Conservation (phyloP, 257 asterid species). For the Eustoma russellianum region DNA sequence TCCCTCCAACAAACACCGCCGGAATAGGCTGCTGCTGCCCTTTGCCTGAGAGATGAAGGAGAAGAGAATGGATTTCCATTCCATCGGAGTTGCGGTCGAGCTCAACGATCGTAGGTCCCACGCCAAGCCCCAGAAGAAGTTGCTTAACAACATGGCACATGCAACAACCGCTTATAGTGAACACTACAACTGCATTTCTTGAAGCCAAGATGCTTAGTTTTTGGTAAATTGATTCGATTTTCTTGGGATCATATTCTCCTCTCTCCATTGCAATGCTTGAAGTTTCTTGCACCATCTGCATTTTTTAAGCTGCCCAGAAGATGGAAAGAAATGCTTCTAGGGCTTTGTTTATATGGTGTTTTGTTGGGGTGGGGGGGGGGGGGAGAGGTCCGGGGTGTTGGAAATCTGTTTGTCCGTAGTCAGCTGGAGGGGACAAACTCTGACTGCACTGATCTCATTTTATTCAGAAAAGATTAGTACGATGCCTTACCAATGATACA, state of each 20-base stretch:
- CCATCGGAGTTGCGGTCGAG: slow-evolving; percentile 61
- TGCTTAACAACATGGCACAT: slow-evolving; percentile 92
- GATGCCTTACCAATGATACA: neutral
- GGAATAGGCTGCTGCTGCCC: slow-evolving; percentile 40
- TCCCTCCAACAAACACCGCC: slow-evolving; percentile 76
- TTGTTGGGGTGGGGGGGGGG: neutral
- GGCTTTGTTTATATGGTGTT: neutral
- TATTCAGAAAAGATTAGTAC: slow-evolving; percentile 6
- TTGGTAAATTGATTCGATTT: slow-evolving; percentile 44
- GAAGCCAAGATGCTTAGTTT: slow-evolving; percentile 39
- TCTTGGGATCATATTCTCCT: slow-evolving; percentile 8
- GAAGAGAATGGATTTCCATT: slow-evolving; percentile 40
- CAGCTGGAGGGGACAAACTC: slow-evolving; percentile 15
- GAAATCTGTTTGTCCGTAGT: neutral
- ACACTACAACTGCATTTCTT: slow-evolving; percentile 70
- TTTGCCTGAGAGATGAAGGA: slow-evolving; percentile 30
- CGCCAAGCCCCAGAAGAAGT: slow-evolving; percentile 77
- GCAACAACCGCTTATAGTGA: slow-evolving; percentile 77
- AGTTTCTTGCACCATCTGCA: slow-evolving; percentile 48
- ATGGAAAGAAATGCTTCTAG: neutral
- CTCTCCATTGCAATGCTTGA: slow-evolving; percentile 10
- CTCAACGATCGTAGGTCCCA: slow-evolving; percentile 71
- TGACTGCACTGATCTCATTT: slow-evolving; percentile 21
- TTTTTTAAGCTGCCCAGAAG: slow-evolving; percentile 6
- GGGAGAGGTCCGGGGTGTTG: no score